phyloP scores from a whole-genome alignment of 495 filamentous ascomycete species.

The Aspergillus sclerotioniger region DNA sequence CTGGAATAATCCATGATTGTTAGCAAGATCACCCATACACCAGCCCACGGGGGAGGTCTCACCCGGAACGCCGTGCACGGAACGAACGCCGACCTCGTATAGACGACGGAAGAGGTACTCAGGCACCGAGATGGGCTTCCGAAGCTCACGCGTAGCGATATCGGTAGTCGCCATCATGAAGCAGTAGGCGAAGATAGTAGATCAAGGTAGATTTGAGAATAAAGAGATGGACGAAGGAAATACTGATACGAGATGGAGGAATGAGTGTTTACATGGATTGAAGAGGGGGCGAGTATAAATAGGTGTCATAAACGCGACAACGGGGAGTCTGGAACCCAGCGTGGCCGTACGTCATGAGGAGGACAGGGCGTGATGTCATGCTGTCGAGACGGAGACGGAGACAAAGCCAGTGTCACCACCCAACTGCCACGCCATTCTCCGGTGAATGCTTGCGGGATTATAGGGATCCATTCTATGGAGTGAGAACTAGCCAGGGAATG shows the following conservation, averaged over 20 bases:
- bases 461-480: not conserved
- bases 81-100: slow-evolving; percentile 58
- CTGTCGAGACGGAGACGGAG: not conserved
- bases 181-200: not conserved
- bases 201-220: not conserved
- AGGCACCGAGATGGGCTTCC: slow-evolving; percentile 54
- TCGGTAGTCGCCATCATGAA: slow-evolving; percentile 45
- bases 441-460: not conserved
- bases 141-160: slow-evolving; percentile 53
- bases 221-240: not conserved
- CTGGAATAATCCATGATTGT: slow-evolving; percentile 3
- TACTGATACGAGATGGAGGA: not conserved
- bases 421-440: not conserved
- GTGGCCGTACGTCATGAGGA: slow-evolving; percentile 29
- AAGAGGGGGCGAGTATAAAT: slow-evolving; percentile 6
- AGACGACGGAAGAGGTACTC: slow-evolving; percentile 65
- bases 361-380: slow-evolving; percentile 39
- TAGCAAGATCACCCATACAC: not conserved
- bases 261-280: not conserved
- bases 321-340: not conserved
- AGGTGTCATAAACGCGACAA: not conserved
- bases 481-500: not conserved
- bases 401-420: slow-evolving; percentile 3
- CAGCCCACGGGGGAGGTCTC: slow-evolving; percentile 18
- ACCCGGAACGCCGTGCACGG: slow-evolving; percentile 66